Conservation (phyloP, 2,329 filamentous ascomycete species). For the Colletotrichum sidae region DNA sequence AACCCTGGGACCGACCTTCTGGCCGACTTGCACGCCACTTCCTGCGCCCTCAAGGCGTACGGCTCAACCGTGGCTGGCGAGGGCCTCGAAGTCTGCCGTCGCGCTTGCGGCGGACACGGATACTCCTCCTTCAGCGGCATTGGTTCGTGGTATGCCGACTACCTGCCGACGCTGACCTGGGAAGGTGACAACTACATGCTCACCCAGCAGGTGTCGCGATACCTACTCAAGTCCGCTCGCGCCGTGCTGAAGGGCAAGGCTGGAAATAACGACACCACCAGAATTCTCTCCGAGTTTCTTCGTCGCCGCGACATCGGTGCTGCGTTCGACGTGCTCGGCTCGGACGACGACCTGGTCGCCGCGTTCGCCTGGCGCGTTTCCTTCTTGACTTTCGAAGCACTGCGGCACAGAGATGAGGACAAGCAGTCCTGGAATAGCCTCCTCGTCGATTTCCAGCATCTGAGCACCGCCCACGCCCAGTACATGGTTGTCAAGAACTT, state of each 20-base stretch:
- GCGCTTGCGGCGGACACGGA: slow-evolving; percentile 82
- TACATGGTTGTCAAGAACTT: slow-evolving; percentile 85
- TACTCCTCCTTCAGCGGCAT: slow-evolving; percentile 83
- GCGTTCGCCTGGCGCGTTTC: slow-evolving; percentile 82
- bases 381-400: slow-evolving; percentile 80
- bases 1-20: slow-evolving; percentile 72
- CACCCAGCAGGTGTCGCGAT: slow-evolving; percentile 81
- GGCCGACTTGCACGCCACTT: slow-evolving; percentile 81
- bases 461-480: slow-evolving; percentile 80
- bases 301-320: slow-evolving; percentile 75
- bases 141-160: slow-evolving; percentile 79
- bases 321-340: slow-evolving; percentile 79
- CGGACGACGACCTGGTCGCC: slow-evolving; percentile 76
- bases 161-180: slow-evolving; percentile 77
- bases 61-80: slow-evolving; percentile 79
- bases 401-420: slow-evolving; percentile 79
- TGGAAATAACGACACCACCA: slow-evolving; percentile 72
- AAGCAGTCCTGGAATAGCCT: slow-evolving; percentile 83
- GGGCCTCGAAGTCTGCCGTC: slow-evolving; percentile 79
- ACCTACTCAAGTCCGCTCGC: slow-evolving; percentile 81
- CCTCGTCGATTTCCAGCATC: slow-evolving; percentile 81
- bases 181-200: slow-evolving; percentile 88
- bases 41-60: slow-evolving; percentile 80
- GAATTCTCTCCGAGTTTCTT: slow-evolving; percentile 74
- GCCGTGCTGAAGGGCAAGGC: slow-evolving; percentile 74